Conservation (phyloP, 2,329 filamentous ascomycete genomes). For the Cladophialophora chaetospira region DNA sequence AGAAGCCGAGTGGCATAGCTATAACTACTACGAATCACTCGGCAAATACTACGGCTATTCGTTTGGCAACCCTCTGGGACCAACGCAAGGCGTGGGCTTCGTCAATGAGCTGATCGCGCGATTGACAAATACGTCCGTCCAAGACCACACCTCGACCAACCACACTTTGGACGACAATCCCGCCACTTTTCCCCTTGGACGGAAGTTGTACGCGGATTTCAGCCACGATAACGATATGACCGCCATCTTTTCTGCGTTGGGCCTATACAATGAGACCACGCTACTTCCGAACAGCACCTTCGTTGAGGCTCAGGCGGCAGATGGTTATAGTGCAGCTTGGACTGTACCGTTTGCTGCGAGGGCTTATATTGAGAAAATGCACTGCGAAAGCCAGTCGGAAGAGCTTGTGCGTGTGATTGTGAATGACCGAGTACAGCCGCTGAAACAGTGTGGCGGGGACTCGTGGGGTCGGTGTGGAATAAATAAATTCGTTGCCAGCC, state of each 20-base stretch:
- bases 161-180: constrained; percentile 10
- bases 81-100: constrained; percentile 8
- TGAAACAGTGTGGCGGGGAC: constrained; percentile 2
- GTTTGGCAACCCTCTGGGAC: constrained; percentile 8
- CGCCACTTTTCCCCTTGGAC: constrained; percentile 6
- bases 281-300: constrained; percentile 4
- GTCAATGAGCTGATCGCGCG: constrained; percentile 11
- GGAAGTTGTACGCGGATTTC: constrained; percentile 10
- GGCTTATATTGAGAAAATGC: constrained; percentile 9
- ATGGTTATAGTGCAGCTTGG: constrained; percentile 5
- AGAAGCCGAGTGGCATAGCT: constrained; percentile 4
- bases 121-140: constrained; percentile 7
- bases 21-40: constrained; percentile 7
- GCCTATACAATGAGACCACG: constrained; percentile 1
- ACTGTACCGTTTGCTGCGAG: constrained; percentile 6
- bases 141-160: constrained; percentile 11
- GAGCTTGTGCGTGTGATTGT: constrained; percentile 8
- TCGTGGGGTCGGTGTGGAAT: neutral
- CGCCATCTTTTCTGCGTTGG: constrained; percentile 5
- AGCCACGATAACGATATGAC: constrained; percentile 15
- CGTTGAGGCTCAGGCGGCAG: neutral
- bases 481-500: neutral
- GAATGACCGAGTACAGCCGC: constrained; percentile 8
- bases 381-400: neutral
- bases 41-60: constrained; percentile 13